phyloP scores from a whole-genome alignment of 768 basidiomycete genomes.

The Boletales sp. region DNA sequence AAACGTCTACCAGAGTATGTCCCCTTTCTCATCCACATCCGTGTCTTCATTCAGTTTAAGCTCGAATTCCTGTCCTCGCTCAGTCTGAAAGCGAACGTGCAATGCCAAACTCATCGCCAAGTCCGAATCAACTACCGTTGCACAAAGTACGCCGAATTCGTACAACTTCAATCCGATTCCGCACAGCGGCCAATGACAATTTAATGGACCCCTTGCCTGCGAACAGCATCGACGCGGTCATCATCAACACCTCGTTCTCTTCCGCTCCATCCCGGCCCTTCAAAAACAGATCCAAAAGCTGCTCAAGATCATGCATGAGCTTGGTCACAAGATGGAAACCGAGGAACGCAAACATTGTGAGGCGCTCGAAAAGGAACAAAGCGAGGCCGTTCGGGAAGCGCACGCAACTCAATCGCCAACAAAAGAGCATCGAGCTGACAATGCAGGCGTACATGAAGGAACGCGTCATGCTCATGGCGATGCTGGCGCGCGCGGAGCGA shows the following conservation, averaged over 20 bases:
- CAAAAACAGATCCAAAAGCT: too few species aligned
- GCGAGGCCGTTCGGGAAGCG: conserved; percentile 81
- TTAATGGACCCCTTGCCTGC: conserved; percentile 45
- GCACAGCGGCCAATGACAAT: too few species aligned
- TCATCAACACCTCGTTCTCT: conserved; percentile 87
- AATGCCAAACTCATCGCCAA: conserved; percentile 66
- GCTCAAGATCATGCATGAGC: too few species aligned
- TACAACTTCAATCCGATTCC: conserved; percentile 72
- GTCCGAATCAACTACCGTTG: conserved; percentile 79
- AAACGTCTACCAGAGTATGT: conserved; percentile 72
- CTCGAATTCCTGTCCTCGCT: conserved; percentile 72
- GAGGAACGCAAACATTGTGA: conserved; percentile 74
- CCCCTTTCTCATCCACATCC: neutral
- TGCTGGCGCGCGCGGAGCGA: conserved; percentile 57
- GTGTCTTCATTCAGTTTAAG: conserved; percentile 59
- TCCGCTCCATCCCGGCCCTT: too few species aligned
- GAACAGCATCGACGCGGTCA: conserved; percentile 69
- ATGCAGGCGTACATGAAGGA: conserved; percentile 85
- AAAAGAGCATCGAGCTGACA: conserved; percentile 62
- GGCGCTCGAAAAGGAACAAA: conserved; percentile 67
- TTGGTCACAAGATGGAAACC: too few species aligned
- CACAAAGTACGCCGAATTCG: conserved; percentile 73
- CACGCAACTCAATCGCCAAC: conserved; percentile 81
- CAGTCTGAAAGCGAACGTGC: conserved; percentile 73
- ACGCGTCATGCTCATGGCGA: conserved; percentile 75